Evolutionary conservation across 2,329 filamentous ascomycete genomes (phyloP).

Genomic region (Fusarium nurragi): DNA sequence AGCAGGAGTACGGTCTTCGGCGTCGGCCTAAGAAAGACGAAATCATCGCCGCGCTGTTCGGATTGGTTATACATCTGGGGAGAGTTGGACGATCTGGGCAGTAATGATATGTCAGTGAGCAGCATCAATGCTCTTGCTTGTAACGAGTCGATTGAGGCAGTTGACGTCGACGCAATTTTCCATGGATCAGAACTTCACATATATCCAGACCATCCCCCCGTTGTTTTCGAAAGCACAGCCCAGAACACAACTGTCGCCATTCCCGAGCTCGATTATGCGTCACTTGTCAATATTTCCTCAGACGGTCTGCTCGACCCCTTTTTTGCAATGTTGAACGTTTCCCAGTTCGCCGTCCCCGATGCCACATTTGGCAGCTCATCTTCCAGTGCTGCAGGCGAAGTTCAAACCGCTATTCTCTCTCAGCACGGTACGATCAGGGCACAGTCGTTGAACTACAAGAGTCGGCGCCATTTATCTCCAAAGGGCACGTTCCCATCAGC

Average conservation of each 20-base stretch:
- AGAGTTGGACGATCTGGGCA: slow-evolving; percentile 38
- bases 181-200: slow-evolving; percentile 42
- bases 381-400: slow-evolving; percentile 21
- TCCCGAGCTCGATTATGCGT: slow-evolving; percentile 45
- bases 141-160: slow-evolving; percentile 51
- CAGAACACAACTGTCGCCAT: slow-evolving; percentile 35
- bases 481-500: slow-evolving; percentile 33
- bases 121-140: slow-evolving; percentile 50
- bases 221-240: slow-evolving; percentile 38
- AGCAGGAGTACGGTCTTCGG: slow-evolving; percentile 29
- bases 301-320: slow-evolving; percentile 48
- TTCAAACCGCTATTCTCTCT: slow-evolving; percentile 47
- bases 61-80: slow-evolving; percentile 52
- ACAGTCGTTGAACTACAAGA: slow-evolving; percentile 47
- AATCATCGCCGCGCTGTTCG: slow-evolving; percentile 41
- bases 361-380: slow-evolving; percentile 35
- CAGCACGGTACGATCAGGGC: slow-evolving; percentile 52
- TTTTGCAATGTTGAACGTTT: slow-evolving; percentile 49
- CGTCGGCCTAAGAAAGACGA: slow-evolving; percentile 31
- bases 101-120: slow-evolving; percentile 41
- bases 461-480: slow-evolving; percentile 37
- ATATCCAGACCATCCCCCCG: slow-evolving; percentile 43
- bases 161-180: slow-evolving; percentile 40
- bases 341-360: slow-evolving; percentile 47
- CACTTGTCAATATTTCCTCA: slow-evolving; percentile 43